phyloP scores from a whole-genome alignment of 2,329 filamentous ascomycete genomes.

The Grosmannia serpens region DNA sequence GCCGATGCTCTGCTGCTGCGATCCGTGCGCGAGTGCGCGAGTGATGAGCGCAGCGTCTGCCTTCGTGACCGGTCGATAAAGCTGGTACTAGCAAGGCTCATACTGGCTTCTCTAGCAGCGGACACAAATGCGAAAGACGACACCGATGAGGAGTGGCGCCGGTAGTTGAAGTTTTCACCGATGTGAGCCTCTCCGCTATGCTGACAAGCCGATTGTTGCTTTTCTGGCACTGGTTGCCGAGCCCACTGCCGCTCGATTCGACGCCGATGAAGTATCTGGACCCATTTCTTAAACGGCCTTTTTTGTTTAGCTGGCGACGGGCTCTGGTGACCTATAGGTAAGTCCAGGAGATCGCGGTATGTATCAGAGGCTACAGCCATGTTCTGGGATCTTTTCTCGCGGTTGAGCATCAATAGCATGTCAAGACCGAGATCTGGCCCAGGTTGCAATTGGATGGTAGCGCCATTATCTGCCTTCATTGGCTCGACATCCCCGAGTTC shows the following conservation, averaged over 20 bases:
- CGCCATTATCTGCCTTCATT: neutral
- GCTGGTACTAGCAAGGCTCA: constrained; percentile 65
- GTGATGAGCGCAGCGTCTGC: constrained; percentile 40
- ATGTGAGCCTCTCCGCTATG: neutral
- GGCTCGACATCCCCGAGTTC: neutral
- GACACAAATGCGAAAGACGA: constrained; percentile 72
- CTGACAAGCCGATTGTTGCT: neutral
- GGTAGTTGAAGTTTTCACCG: constrained; percentile 15
- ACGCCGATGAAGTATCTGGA: constrained; percentile 55
- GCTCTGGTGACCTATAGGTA: neutral
- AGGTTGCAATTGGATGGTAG: no score
- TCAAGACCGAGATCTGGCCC: neutral
- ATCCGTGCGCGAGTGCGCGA: constrained; percentile 46
- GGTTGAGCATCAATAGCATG: neutral
- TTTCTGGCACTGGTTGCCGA: neutral
- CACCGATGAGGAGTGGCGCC: constrained; percentile 53
- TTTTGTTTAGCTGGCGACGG: constrained; percentile 7
- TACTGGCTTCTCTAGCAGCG: constrained; percentile 69
- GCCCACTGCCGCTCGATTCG: constrained; percentile 29
- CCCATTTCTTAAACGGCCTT: constrained; percentile 59
- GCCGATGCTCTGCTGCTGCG: constrained; percentile 52
- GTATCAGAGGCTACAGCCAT: neutral
- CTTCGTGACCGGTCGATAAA: constrained; percentile 49
- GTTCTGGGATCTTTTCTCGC: neutral
- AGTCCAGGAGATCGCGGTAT: neutral